Evolutionary conservation across 2,329 filamentous ascomycete species (phyloP), one percentile per base, ranked within the genome.

Genomic region (Pestalotiopsis fici): DNA sequence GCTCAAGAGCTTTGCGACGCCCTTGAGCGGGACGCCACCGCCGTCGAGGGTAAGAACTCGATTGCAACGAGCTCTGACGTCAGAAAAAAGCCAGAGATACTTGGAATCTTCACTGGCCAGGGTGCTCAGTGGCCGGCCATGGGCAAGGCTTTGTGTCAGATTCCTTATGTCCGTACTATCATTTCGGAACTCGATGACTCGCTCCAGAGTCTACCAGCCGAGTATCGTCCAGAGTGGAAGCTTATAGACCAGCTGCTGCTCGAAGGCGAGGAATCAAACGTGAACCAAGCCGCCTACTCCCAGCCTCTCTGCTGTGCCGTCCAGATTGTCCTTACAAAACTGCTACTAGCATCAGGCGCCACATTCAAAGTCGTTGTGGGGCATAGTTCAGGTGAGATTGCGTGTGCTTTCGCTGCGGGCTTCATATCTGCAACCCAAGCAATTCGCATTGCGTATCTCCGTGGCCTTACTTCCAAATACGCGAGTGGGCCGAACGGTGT

Each of bases 321-420:
- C 1, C 82, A 84, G 68, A 70, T 84, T 4, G 74, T 78, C 1
- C 66, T 84, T 2, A 73, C 80, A 2, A 75, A 80, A 9, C 67
- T 83, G 3, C 67, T 84, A 1, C 59, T 59, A 4, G 67, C 68
- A 2, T 81, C 79, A 75, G 75, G 75, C 0, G 76, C 84, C 31
- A 66, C 59, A 18, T 78, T 81, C 1, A 28, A 67, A 0, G 78
- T 75, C 11, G 80, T 83, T 1, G 73, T 76, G 2, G 81, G 82
- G 3, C 82, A 85, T 67, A 83, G 81, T 0, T 79, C 76, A 15
- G 83, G 83, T 12, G 83, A 85, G 67, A 83, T 83, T 60, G 80
- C 70, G 1, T 81, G 81, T 21, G 82, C 82, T 0, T 83, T 81
- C 66, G 75, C 80, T 1, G 73, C 78, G 1, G 81, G 80, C 1